These are phyloP conservation scores for Candida sp. DNA, from an alignment of 1,139 yeast genomes.

Conservation along the genomic window DNA sequence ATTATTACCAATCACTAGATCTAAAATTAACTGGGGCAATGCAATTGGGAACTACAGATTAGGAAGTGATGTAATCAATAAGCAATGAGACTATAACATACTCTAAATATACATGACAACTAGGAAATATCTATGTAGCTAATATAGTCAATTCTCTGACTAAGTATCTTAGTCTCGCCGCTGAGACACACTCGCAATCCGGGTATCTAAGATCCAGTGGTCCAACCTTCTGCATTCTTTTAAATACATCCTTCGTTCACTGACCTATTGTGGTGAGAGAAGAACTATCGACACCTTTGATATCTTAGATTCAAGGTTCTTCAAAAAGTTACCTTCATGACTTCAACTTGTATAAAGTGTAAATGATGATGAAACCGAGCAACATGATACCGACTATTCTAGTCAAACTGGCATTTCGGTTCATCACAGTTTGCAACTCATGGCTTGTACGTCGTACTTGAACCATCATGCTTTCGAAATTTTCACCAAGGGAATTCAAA, in stretches of 20 bases:
- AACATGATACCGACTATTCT: constrained; percentile 48
- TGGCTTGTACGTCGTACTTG: constrained; percentile 66
- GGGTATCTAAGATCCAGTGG: too few relatives aligned
- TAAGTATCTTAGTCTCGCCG: too few relatives aligned
- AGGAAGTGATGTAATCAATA: constrained; percentile 76
- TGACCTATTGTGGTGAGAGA: too few relatives aligned
- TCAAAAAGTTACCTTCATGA: neutral
- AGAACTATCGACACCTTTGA: neutral
- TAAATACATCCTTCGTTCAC: too few relatives aligned
- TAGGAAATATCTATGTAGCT: too few relatives aligned
- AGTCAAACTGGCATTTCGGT: constrained; percentile 41
- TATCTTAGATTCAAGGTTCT: neutral
- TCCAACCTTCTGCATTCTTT: too few relatives aligned
- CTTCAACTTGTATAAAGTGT: constrained; percentile 57
- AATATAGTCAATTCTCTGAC: too few relatives aligned
- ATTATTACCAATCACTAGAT: constrained; percentile 86
- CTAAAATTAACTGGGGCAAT: constrained; percentile 93
- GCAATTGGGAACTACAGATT: constrained; percentile 87
- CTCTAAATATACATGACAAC: too few relatives aligned
- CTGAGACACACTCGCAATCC: too few relatives aligned
- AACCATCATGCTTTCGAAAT: constrained; percentile 57
- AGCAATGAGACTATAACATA: constrained; percentile 7
- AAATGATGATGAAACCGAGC: constrained; percentile 58
- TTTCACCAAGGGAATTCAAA: constrained; percentile 54
- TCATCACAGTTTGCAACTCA: constrained; percentile 54